These are phyloP conservation scores for Phytophthora constricta DNA, from an alignment of 352 stramenopile species.

Conservation along the genomic window DNA sequence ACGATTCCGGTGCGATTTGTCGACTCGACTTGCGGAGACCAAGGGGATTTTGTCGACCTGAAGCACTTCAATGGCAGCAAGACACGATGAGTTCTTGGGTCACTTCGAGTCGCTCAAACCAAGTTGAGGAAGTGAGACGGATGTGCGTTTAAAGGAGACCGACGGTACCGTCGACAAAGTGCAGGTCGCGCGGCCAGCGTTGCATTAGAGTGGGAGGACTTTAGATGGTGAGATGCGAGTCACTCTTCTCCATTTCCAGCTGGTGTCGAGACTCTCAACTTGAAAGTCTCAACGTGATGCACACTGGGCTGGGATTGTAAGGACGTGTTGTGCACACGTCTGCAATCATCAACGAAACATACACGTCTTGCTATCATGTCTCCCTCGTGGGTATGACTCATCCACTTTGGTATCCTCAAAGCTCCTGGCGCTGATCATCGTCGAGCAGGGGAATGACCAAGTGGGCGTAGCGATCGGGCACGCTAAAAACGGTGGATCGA, in stretches of 20 bases:
- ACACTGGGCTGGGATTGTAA: neutral
- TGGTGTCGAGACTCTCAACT: too few relatives aligned
- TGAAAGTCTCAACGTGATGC: constrained; percentile 15
- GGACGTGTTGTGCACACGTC: neutral
- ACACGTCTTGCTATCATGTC: too few relatives aligned
- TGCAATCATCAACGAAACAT: neutral
- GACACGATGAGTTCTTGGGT: neutral
- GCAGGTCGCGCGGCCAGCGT: neutral
- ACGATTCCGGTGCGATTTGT: neutral
- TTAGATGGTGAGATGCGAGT: constrained; percentile 20
- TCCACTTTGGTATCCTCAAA: too few relatives aligned
- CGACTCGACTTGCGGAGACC: neutral
- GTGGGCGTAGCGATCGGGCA: neutral
- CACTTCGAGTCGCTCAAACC: neutral
- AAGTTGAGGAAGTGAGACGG: neutral
- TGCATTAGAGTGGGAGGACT: constrained; percentile 18
- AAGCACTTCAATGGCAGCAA: neutral
- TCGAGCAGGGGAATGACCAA: neutral
- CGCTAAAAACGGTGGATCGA: neutral
- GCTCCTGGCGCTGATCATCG: neutral
- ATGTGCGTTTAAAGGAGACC: constrained; percentile 15
- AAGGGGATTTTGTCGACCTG: neutral
- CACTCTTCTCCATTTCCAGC: constrained; percentile 25
- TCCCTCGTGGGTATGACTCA: too few relatives aligned
- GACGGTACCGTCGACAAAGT: constrained; percentile 8